Conservation (phyloP, 1,284 basidiomycete genomes). For the Austroboletus niveus region DNA sequence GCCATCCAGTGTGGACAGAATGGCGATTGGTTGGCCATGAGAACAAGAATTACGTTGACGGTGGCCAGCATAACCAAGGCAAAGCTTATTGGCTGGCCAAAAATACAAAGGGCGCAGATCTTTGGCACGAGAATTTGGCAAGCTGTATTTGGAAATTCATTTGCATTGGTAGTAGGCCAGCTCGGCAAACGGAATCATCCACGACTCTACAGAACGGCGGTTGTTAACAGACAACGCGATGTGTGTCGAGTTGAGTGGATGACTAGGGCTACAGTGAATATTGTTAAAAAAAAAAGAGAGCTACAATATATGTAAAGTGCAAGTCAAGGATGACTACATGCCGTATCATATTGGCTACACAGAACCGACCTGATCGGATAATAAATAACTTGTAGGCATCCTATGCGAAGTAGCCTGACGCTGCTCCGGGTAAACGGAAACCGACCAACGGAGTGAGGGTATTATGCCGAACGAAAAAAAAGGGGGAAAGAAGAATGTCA, state of each 20-base stretch:
- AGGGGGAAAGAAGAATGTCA: neutral
- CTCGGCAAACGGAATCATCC: neutral
- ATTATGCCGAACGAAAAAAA: constrained; percentile 13
- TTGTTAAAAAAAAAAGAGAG: constrained; percentile 1
- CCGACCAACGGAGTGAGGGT: constrained; percentile 1
- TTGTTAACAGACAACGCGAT: neutral
- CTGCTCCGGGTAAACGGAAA: constrained; percentile 6
- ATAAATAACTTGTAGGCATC: constrained; percentile 19
- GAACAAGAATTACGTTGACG: neutral
- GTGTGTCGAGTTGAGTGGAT: neutral
- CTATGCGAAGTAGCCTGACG: constrained; percentile 2
- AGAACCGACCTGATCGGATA: constrained; percentile 10
- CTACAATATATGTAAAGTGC: constrained; percentile 25
- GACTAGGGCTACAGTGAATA: constrained; percentile 24
- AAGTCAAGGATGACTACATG: constrained; percentile 24
- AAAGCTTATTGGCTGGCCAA: neutral
- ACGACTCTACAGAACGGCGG: neutral
- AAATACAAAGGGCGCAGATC: neutral
- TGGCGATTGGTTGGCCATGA: neutral
- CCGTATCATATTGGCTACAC: constrained; percentile 21
- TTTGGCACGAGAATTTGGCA: neutral
- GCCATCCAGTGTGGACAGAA: constrained; percentile 14
- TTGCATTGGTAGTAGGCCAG: too few species aligned
- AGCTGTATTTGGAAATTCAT: neutral
- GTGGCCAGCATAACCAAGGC: neutral